Conservation (phyloP, 225 moss, liverwort and hornwort genomes). For the Physcomitrium patens region DNA sequence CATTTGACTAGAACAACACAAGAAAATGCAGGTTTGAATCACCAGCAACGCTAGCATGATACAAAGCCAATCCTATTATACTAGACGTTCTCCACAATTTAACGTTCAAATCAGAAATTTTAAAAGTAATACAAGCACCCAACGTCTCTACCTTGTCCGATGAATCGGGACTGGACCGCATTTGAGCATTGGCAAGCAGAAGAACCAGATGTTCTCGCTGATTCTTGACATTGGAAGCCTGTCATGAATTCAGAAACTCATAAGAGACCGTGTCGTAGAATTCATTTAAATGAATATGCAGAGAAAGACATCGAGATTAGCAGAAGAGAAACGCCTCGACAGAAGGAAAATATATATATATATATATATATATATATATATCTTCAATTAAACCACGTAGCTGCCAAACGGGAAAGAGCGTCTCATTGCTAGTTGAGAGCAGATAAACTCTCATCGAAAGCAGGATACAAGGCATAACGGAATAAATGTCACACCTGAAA, state of each 20-base stretch:
- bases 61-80: neutral
- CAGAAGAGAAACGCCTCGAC: constrained; percentile 5
- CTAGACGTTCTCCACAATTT: neutral
- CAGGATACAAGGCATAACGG: neutral
- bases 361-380: too few relatives aligned
- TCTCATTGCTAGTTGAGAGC: constrained; percentile 2
- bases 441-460: constrained; percentile 11
- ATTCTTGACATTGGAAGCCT: constrained; percentile 80
- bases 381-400: neutral
- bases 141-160: constrained; percentile 39
- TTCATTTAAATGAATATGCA: neutral
- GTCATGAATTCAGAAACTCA: constrained; percentile 21
- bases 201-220: constrained; percentile 97
- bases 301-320: neutral
- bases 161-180: constrained; percentile 66
- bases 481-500: constrained; percentile 72
- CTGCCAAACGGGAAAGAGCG: constrained; percentile 17
- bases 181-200: constrained; percentile 93
- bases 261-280: constrained; percentile 20
- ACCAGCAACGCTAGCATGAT: constrained; percentile 26
- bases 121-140: neutral
- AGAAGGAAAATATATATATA: too few relatives aligned
- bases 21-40: neutral
- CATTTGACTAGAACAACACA: constrained; percentile 22
- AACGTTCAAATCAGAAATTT: constrained; percentile 3